These are phyloP conservation scores for Pisolithus microcarpus DNA, from an alignment of 768 basidiomycete species.

Conservation along the genomic window DNA sequence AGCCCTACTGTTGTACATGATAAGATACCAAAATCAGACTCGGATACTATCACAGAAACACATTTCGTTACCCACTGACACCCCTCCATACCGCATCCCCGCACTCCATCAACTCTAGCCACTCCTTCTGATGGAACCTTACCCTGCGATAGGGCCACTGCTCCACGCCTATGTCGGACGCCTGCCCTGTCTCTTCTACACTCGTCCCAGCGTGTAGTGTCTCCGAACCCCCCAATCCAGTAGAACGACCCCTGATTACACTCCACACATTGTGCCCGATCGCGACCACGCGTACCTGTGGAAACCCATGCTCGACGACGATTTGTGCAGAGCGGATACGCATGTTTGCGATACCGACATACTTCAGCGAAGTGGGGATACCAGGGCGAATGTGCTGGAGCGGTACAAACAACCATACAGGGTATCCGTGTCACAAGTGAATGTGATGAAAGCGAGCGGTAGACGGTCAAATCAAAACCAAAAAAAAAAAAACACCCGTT, in stretches of 20 bases:
- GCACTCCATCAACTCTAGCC: constrained; percentile 61
- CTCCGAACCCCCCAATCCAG: background rate
- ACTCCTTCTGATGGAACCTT: constrained; percentile 47
- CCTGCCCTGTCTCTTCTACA: constrained; percentile 17
- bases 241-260: constrained; percentile 23
- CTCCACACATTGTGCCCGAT: constrained; percentile 52
- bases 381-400: constrained; percentile 55
- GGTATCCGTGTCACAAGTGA: no score
- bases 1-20: no score
- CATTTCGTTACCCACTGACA: constrained; percentile 2
- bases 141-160: constrained; percentile 51
- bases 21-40: no score
- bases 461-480: background rate
- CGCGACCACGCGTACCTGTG: constrained; percentile 50
- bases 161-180: constrained; percentile 34
- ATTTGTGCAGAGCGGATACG: constrained; percentile 31
- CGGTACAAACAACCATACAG: no score
- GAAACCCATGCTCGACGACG: constrained; percentile 55
- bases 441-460: no score
- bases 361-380: constrained; percentile 45
- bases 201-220: background rate
- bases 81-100: constrained; percentile 41
- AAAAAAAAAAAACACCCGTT: background rate
- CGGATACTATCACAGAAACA: no score
- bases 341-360: constrained; percentile 50